Evolutionary conservation across 169 alveolate species (phyloP).

Genomic region (Neospora caninum): DNA sequence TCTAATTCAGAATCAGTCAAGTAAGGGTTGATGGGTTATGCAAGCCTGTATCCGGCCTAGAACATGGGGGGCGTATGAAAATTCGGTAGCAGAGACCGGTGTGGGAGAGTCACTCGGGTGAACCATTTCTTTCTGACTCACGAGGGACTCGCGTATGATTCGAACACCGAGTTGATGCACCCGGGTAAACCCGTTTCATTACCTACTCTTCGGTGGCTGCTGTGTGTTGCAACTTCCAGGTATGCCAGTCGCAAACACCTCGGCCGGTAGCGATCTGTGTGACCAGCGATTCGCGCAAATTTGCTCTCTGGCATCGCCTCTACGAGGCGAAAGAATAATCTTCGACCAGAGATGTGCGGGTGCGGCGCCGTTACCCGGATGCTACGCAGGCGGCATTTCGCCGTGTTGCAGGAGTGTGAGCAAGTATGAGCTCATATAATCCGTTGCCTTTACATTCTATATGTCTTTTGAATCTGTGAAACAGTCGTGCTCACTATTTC

Average conservation of each 20-base stretch:
- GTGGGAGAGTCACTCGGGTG: too few relatives aligned
- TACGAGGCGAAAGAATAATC: constrained; percentile 28
- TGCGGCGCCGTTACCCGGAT: constrained; percentile 38
- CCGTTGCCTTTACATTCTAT: not conserved
- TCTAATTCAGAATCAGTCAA: not conserved
- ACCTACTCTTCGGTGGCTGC: not conserved
- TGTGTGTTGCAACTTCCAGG: not conserved
- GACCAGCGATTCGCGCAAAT: constrained; percentile 40
- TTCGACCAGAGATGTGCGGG: constrained; percentile 50
- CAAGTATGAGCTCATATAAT: not conserved
- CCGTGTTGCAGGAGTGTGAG: constrained; percentile 29
- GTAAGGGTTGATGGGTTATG: not conserved
- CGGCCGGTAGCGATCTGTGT: constrained; percentile 47
- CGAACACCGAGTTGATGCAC: too few relatives aligned
- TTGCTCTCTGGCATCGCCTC: constrained; percentile 47
- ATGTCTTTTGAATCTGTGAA: not conserved
- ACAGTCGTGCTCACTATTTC: not conserved
- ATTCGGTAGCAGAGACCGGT: too few relatives aligned
- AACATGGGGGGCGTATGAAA: too few relatives aligned
- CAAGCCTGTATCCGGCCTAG: not conserved
- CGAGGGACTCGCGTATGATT: too few relatives aligned
- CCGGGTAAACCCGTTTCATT: too few relatives aligned
- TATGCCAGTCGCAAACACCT: not conserved
- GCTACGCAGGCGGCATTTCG: constrained; percentile 48
- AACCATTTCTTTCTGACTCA: too few relatives aligned